Percentiles rank a stretch among this genome's conserved stretches.
Conservation (phyloP, 1,284 basidiomycete species). For the Uromyces viciae-fabae region DNA sequence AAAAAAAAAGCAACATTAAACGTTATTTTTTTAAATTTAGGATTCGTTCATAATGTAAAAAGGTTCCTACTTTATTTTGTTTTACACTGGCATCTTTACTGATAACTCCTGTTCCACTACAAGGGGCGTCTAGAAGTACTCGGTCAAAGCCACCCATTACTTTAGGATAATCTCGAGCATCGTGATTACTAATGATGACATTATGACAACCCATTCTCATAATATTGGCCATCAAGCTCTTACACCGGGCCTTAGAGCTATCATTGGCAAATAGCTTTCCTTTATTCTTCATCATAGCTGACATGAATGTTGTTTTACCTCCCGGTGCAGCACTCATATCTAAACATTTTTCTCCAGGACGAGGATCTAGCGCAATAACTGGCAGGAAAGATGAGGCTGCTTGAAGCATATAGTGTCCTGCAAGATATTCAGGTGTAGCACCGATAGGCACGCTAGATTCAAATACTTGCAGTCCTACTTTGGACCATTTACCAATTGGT, state of each 20-base stretch:
- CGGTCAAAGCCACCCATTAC: constrained; percentile 98
- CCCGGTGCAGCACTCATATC: constrained; percentile 99
- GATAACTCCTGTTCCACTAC: constrained; percentile 96
- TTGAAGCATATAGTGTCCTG: constrained; percentile 99
- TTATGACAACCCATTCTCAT: constrained; percentile 98
- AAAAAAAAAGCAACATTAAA: not conserved
- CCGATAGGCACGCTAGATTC: constrained; percentile 87
- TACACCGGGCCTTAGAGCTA: constrained; percentile 87
- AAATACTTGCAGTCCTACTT: constrained; percentile 95
- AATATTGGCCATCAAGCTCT: constrained; percentile 92
- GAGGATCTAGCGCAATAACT: constrained; percentile 88
- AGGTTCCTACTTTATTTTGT: constrained; percentile 68
- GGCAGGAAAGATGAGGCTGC: constrained; percentile 99
- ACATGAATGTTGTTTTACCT: constrained; percentile 94
- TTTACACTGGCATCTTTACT: constrained; percentile 97
- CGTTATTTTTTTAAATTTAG: not conserved
- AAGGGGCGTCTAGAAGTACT: constrained; percentile 92
- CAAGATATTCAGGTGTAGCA: constrained; percentile 97
- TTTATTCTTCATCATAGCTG: constrained; percentile 94
- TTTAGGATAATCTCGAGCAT: constrained; percentile 97
- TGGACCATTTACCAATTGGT: constrained; percentile 98
- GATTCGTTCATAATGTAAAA: not conserved
- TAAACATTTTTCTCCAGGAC: constrained; percentile 86
- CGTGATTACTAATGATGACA: constrained; percentile 94
- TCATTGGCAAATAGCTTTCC: constrained; percentile 98